These are phyloP conservation scores for Pythium phragmiticola DNA, from an alignment of 352 stramenopile species.

Conservation along the genomic window DNA sequence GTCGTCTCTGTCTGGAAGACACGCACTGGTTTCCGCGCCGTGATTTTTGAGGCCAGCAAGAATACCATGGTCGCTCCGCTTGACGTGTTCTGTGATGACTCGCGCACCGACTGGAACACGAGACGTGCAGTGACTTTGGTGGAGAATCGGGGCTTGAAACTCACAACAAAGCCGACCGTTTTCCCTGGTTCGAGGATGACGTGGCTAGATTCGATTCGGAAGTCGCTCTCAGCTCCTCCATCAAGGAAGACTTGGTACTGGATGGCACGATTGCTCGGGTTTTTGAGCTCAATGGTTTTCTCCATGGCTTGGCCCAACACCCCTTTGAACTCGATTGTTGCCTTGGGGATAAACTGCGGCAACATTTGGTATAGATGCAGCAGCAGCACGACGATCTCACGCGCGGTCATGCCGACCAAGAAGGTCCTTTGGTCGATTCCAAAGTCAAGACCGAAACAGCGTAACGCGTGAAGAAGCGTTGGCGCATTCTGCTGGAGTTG, in stretches of 20 bases:
- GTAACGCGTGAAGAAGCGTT: conserved; percentile 59
- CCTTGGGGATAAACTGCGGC: conserved; percentile 92
- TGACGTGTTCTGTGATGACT: conserved; percentile 28
- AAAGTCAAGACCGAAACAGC: conserved; percentile 77
- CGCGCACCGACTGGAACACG: conserved; percentile 81
- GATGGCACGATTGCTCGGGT: conserved; percentile 80
- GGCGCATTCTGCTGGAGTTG: conserved; percentile 61
- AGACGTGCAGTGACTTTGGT: conserved; percentile 82
- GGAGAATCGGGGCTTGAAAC: conserved; percentile 83
- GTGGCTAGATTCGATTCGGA: conserved; percentile 68
- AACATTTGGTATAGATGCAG: conserved; percentile 91
- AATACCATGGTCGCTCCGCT: conserved; percentile 88
- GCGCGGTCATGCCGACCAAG: conserved; percentile 49
- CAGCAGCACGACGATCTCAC: conserved; percentile 82
- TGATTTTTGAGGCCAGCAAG: conserved; percentile 82
- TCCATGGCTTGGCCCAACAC: conserved; percentile 81
- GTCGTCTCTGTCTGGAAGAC: conserved; percentile 79
- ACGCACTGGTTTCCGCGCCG: conserved; percentile 67
- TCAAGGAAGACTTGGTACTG: conserved; percentile 90
- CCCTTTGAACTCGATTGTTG: conserved; percentile 91
- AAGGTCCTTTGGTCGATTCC: conserved; percentile 59
- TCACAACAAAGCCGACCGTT: conserved; percentile 75
- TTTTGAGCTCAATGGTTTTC: conserved; percentile 94
- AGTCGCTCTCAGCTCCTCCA: conserved; percentile 45
- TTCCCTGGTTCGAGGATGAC: conserved; percentile 79